Percentiles rank a stretch among this genome's conserved stretches.
phyloP scores from a whole-genome alignment of 495 filamentous ascomycete genomes.

The Penicillium parvum region DNA sequence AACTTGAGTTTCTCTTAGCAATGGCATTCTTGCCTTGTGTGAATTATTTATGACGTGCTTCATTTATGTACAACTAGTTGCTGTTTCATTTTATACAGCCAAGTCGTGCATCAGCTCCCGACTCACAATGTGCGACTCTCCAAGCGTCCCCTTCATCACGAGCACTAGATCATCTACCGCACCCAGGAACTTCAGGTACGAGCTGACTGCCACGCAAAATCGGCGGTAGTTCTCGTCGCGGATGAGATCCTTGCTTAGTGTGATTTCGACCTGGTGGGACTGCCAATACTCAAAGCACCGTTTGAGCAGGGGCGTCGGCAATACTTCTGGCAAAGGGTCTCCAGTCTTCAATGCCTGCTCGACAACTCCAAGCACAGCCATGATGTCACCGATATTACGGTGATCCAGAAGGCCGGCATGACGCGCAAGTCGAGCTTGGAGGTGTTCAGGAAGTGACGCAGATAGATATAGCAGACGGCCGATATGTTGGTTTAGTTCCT shows the following conservation, averaged over 20 bases:
- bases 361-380: conserved; percentile 37
- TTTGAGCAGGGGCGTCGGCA: conserved; percentile 37
- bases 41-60: too few relatives aligned
- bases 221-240: conserved; percentile 36
- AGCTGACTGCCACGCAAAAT: conserved; percentile 38
- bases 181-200: conserved; percentile 35
- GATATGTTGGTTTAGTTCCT: conserved; percentile 33
- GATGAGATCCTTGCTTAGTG: conserved; percentile 25
- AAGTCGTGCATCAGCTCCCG: conserved; percentile 18
- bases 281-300: conserved; percentile 31
- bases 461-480: conserved; percentile 34
- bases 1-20: neutral
- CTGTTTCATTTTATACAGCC: conserved; percentile 13
- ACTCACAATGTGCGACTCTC: conserved; percentile 39
- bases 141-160: conserved; percentile 37
- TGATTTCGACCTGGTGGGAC: conserved; percentile 18
- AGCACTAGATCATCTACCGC: conserved; percentile 40
- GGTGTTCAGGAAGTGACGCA: conserved; percentile 27
- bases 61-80: too few relatives aligned
- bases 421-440: conserved; percentile 26
- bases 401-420: conserved; percentile 35
- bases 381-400: conserved; percentile 36
- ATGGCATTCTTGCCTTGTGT: neutral
- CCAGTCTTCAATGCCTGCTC: conserved; percentile 42
- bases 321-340: conserved; percentile 38